These are phyloP conservation scores for Lentinula raphanica DNA, from an alignment of 768 basidiomycete genomes.

Conservation along the genomic window DNA sequence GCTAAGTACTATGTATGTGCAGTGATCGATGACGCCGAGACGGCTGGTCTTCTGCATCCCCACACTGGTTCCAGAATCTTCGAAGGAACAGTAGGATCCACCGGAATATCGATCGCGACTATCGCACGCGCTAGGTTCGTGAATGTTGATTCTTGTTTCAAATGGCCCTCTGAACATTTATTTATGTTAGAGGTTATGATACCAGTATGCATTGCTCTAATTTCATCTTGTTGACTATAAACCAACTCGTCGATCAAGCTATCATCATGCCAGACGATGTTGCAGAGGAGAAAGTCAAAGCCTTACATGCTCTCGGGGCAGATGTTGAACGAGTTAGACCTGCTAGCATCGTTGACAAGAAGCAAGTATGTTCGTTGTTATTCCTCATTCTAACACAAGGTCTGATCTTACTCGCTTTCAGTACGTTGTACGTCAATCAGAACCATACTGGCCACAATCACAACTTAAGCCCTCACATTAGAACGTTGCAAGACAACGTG, in stretches of 20 bases:
- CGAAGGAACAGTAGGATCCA: conserved; percentile 95
- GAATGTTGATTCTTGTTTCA: neutral
- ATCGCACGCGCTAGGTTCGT: conserved; percentile 73
- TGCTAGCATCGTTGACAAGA: conserved; percentile 94
- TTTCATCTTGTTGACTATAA: conserved; percentile 1
- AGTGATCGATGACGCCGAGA: conserved; percentile 96
- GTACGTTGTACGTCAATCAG: conserved; percentile 9
- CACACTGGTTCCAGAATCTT: conserved; percentile 90
- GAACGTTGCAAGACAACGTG: conserved; percentile 85
- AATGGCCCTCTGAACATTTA: neutral
- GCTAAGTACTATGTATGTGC: conserved; percentile 3
- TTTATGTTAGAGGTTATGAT: conserved; percentile 69
- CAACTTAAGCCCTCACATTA: conserved; percentile 21
- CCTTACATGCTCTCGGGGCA: conserved; percentile 79
- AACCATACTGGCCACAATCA: neutral
- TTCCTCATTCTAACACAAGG: neutral
- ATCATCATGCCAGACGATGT: conserved; percentile 91
- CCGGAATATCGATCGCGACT: conserved; percentile 94
- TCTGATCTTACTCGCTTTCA: neutral
- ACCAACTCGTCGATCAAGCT: conserved; percentile 52
- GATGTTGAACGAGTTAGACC: conserved; percentile 88
- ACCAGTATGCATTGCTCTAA: conserved; percentile 49
- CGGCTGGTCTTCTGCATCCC: conserved; percentile 73
- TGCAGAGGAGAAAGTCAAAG: conserved; percentile 85
- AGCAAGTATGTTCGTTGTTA: conserved; percentile 59